Evolutionary conservation across 2,329 filamentous ascomycete genomes (phyloP), one percentile per base, ranked within the genome.

Genomic region (Colletotrichum chlorophyti): DNA sequence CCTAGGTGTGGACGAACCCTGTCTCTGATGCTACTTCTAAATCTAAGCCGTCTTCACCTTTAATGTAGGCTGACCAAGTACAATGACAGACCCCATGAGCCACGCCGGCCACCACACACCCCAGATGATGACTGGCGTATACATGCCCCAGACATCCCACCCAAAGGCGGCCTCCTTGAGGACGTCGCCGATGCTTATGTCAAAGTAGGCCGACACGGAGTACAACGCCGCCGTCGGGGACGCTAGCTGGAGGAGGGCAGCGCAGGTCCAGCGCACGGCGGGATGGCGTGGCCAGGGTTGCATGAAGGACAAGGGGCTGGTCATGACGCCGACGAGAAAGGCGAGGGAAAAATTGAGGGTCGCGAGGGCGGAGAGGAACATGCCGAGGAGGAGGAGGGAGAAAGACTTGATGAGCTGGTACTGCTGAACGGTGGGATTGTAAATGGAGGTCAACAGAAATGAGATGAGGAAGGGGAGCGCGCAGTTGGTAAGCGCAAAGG

Each of bases 81-180:
- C 77, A 21, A 83, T 76, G 6, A 87, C 72, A 58, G 79, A 77
- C 2, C 83, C 90, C 6, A 87, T 83, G 32, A 95, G 72, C 93
- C 93, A 97, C 7, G 91, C 92, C 1, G 93, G 93, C 90, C 92
- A 95, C 93, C 93, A 97, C 38, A 97, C 87, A 70, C 92, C 90
- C 91, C 93, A 97, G n/a, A 97, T 83, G 10, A 96, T 86, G 15
- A 97, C 86, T 59, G 91, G 89, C 2, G 93, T 96, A 78, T 93
- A 96, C 83, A 95, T 86, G 2, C 92, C 91, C 85, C 89, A 93
- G 11, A 97, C 87, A 68, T 91, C 84, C 93, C 93, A 97, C 0
- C 91, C 93, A 70, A 95, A 93, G 5, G 90, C 91, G 1, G 91
- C 91, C 70, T 90, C 83, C 24, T 81, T 81, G 48, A 97, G 74